Evolutionary conservation across 2,329 filamentous ascomycete species (phyloP).

Genomic region (Cordyceps militaris): DNA sequence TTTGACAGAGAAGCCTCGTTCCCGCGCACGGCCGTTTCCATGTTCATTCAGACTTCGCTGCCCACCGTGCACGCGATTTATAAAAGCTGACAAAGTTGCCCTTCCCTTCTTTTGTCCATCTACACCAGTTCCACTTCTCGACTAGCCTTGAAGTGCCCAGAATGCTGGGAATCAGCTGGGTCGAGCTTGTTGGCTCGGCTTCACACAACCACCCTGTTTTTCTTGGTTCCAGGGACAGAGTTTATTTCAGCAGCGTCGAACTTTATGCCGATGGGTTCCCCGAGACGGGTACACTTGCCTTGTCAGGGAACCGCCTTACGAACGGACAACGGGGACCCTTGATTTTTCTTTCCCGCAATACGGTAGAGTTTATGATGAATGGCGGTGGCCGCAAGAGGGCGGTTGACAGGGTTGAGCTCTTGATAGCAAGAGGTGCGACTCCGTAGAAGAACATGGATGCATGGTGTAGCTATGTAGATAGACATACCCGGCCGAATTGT

Average conservation of each 20-base stretch:
- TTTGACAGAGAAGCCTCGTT: neutral
- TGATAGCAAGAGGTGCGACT: neutral
- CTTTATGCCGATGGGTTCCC: neutral
- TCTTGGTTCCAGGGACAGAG: neutral
- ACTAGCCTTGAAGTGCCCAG: neutral
- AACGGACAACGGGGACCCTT: neutral
- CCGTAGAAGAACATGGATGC: no score
- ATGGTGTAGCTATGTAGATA: no score
- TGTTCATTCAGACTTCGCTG: neutral
- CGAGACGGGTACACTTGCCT: neutral
- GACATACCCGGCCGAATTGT: no score
- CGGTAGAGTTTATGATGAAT: neutral
- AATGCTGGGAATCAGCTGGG: neutral
- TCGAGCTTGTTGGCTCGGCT: neutral
- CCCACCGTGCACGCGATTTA: neutral
- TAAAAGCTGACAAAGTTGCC: neutral
- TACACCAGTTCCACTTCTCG: neutral
- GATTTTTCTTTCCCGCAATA: neutral
- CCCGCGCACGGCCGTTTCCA: slow-evolving; percentile 5
- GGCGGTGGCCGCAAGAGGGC: neutral
- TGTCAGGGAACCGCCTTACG: neutral
- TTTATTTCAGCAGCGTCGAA: neutral
- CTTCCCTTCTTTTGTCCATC: neutral
- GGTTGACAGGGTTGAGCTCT: neutral
- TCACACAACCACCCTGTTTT: neutral